Evolutionary conservation across 2,329 filamentous ascomycete species (phyloP), one percentile per base, ranked within the genome.

Genomic region (Endocalyx cinctus): DNA sequence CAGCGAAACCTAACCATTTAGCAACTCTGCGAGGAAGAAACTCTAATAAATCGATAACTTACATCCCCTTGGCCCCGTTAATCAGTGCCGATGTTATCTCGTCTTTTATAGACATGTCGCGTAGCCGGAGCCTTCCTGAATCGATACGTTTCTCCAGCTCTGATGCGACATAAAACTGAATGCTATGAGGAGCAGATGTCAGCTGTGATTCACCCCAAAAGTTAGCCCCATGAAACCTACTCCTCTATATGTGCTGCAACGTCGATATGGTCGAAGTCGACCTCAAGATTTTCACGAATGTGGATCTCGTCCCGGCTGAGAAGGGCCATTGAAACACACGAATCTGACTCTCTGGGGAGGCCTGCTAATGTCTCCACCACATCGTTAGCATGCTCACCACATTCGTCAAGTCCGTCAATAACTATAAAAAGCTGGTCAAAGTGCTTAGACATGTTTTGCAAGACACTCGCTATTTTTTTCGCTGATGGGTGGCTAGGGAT

Each of bases 1-100:
- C 40, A 43, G 15, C 40, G 25, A 28, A 43, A 41, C 37, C 41
- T 40, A n/a, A n/a, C n/a, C n/a, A n/a, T n/a, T n/a, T n/a, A n/a
- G n/a, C n/a, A n/a, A n/a, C n/a, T n/a, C n/a, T n/a, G n/a, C n/a
- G n/a, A n/a, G n/a, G n/a, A n/a, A n/a, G n/a, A n/a, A n/a, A n/a
- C n/a, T n/a, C n/a, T n/a, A n/a, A n/a, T n/a, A n/a, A n/a, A n/a
- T n/a, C n/a, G n/a, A n/a, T n/a, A n/a, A 41, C 41, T 38, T 19
- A 41, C 41, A 43, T 43, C 16, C 41, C 41, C 10, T 37, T 35
- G 2, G 38, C 38, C 10, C 31, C 28, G 20, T 32, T 17, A 6
- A 43, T 34, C 4, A 43, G 33, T 15, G 10, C 13, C 7, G 15
- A 14, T 13, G 30, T 13, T 5, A 43, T 41, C n/a, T 41, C 29